These are phyloP conservation scores for Cyclostephanos tholiformis DNA, from an alignment of 108 stramenopile genomes.

Conservation along the genomic window DNA sequence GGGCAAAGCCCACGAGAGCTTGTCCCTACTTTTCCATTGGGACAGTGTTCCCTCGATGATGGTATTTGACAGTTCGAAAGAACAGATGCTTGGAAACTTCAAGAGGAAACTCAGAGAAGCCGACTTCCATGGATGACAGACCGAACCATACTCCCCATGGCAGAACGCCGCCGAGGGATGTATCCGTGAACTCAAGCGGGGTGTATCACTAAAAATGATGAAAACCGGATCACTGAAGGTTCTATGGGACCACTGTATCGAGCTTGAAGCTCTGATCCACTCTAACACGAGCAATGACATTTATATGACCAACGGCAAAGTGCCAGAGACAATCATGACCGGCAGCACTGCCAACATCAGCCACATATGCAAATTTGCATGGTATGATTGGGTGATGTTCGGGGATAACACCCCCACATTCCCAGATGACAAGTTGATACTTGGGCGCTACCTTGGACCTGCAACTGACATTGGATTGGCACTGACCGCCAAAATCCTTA, in stretches of 20 bases:
- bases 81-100: conserved; percentile 21
- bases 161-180: conserved; percentile 8
- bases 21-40: conserved; percentile 8
- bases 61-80: conserved; percentile 35
- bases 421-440: background rate
- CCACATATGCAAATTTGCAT: too few relatives aligned
- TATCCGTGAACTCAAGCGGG: conserved; percentile 40
- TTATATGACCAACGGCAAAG: conserved; percentile 12
- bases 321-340: conserved; percentile 12
- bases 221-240: background rate
- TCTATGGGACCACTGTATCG: conserved; percentile 46
- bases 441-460: conserved; percentile 31
- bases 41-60: conserved; percentile 14
- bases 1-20: conserved; percentile 11
- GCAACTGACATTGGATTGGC: conserved; percentile 21
- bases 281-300: background rate
- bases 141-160: conserved; percentile 38
- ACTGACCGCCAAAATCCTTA: conserved; percentile 26
- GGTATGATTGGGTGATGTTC: conserved; percentile 6
- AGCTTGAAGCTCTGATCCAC: background rate
- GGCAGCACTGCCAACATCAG: conserved; percentile 35
- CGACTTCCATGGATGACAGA: conserved; percentile 13
- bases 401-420: background rate
- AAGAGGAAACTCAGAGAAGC: conserved; percentile 24
- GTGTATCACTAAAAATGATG: conserved; percentile 14